A percentile compares a stretch with the other conserved stretches of the same genome.
phyloP scores from a whole-genome alignment of 352 stramenopile genomes.

The Halophytophthora batemanensis region DNA sequence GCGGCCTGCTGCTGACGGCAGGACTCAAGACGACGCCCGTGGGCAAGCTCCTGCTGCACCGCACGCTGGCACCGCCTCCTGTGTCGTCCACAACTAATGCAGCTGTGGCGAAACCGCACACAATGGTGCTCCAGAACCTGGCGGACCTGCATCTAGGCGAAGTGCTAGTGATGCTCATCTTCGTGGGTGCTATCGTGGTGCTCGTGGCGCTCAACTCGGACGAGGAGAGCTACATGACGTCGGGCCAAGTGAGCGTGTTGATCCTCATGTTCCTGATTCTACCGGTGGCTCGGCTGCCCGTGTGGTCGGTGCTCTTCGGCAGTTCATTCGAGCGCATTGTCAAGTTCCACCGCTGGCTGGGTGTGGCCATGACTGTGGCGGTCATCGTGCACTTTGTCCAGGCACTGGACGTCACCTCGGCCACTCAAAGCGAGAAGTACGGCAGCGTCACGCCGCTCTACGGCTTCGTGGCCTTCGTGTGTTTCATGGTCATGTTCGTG shows the following conservation, averaged over 20 bases:
- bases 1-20: slow-evolving; percentile 45
- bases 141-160: slow-evolving; percentile 63
- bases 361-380: slow-evolving; percentile 47
- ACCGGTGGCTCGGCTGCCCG: slow-evolving; percentile 47
- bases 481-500: slow-evolving; percentile 51
- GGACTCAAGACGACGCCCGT: slow-evolving; percentile 37
- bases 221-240: slow-evolving; percentile 32
- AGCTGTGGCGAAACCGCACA: slow-evolving; percentile 30
- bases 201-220: slow-evolving; percentile 37
- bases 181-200: slow-evolving; percentile 44
- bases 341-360: slow-evolving; percentile 86
- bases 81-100: slow-evolving; percentile 55
- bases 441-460: slow-evolving; percentile 52
- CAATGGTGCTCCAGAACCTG: slow-evolving; percentile 50
- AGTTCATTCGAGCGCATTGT: slow-evolving; percentile 78
- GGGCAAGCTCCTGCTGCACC: slow-evolving; percentile 44
- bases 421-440: slow-evolving; percentile 46
- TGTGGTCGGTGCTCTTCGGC: slow-evolving; percentile 72
- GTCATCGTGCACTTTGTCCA: slow-evolving; percentile 62
- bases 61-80: slow-evolving; percentile 40
- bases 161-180: slow-evolving; percentile 61
- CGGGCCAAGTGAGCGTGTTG: slow-evolving; percentile 59
- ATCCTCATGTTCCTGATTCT: slow-evolving; percentile 82
- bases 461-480: slow-evolving; percentile 61
- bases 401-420: slow-evolving; percentile 34